Percentiles rank a stretch among this genome's conserved stretches.
Conservation (phyloP, 2,329 filamentous ascomycete species). For the Aaosphaeria pasadenensis region DNA sequence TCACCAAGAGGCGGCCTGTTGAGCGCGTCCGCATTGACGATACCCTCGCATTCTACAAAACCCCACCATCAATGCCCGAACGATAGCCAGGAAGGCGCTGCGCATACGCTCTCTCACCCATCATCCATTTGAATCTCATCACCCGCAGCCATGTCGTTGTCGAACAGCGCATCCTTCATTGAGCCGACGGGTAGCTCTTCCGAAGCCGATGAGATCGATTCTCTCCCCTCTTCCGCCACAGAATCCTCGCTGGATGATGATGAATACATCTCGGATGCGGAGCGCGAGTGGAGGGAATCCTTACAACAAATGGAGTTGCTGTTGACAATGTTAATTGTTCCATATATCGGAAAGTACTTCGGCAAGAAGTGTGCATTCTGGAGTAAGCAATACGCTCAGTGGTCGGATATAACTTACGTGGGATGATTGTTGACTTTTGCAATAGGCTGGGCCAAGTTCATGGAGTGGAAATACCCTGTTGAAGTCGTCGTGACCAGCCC, state of each 20-base stretch:
- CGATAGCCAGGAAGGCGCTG: not conserved
- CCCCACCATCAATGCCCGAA: not conserved
- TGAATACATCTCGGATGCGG: slow-evolving; percentile 72
- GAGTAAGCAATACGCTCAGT: slow-evolving; percentile 59
- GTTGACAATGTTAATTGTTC: slow-evolving; percentile 90
- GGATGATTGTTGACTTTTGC: too few relatives aligned
- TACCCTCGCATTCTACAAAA: not conserved
- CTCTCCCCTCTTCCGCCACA: slow-evolving; percentile 51
- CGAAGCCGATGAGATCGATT: slow-evolving; percentile 47
- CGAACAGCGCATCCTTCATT: slow-evolving; percentile 37
- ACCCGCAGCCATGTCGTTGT: slow-evolving; percentile 29
- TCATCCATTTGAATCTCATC: not conserved
- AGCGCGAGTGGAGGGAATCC: slow-evolving; percentile 91
- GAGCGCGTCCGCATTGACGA: not conserved
- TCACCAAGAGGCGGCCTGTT: not conserved
- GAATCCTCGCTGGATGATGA: slow-evolving; percentile 55
- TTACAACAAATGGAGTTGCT: slow-evolving; percentile 91
- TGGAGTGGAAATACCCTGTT: slow-evolving; percentile 90
- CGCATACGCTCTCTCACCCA: not conserved
- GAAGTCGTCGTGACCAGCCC: slow-evolving; percentile 60
- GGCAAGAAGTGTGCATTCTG: slow-evolving; percentile 94
- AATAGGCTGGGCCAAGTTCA: slow-evolving; percentile 87
- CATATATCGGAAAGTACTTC: slow-evolving; percentile 91
- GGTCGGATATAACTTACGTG: not conserved
- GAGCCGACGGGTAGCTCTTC: slow-evolving; percentile 26